A percentile compares a stretch with the other conserved stretches of the same genome.
phyloP scores from a whole-genome alignment of 2,329 filamentous ascomycete genomes.

The Alternaria gaisen region DNA sequence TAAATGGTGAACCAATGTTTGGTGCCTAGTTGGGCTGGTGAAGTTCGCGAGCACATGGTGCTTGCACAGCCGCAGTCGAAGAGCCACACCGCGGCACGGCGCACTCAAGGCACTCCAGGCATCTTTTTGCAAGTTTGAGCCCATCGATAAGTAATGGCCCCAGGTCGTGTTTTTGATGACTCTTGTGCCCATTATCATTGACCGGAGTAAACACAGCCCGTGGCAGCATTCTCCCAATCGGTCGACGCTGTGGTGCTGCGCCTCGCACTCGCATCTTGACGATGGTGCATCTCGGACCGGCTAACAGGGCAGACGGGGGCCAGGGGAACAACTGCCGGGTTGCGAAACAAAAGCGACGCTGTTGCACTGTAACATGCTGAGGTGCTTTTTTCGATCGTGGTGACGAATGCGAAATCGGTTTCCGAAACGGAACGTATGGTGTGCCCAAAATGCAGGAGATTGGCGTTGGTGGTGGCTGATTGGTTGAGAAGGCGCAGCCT shows the following conservation, averaged over 20 bases:
- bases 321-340: conserved; percentile 2
- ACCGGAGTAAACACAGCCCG: conserved; percentile 45
- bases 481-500: conserved; percentile 23
- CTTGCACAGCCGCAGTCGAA: conserved; percentile 40
- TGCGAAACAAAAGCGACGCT: conserved; percentile 18
- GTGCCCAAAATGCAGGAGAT: conserved; percentile 21
- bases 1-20: conserved; percentile 37
- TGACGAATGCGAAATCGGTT: conserved; percentile 11
- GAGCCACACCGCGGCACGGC: conserved; percentile 31
- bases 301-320: conserved; percentile 7
- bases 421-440: conserved; percentile 32
- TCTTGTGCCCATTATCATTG: conserved; percentile 28
- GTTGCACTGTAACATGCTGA: conserved; percentile 13
- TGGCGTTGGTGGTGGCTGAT: conserved; percentile 10
- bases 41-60: conserved; percentile 21
- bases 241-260: conserved; percentile 31
- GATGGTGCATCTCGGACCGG: conserved; percentile 10
- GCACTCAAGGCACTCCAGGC: conserved; percentile 39
- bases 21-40: conserved; percentile 41
- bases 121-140: conserved; percentile 14
- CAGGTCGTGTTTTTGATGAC: conserved; percentile 29
- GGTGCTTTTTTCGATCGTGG: conserved; percentile 8
- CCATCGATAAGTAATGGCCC: conserved; percentile 41
- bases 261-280: conserved; percentile 23
- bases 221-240: conserved; percentile 25